Percentiles rank a stretch among this genome's conserved stretches.
phyloP scores from a whole-genome alignment of 2,329 filamentous ascomycete species.

The Apiospora sp. region DNA sequence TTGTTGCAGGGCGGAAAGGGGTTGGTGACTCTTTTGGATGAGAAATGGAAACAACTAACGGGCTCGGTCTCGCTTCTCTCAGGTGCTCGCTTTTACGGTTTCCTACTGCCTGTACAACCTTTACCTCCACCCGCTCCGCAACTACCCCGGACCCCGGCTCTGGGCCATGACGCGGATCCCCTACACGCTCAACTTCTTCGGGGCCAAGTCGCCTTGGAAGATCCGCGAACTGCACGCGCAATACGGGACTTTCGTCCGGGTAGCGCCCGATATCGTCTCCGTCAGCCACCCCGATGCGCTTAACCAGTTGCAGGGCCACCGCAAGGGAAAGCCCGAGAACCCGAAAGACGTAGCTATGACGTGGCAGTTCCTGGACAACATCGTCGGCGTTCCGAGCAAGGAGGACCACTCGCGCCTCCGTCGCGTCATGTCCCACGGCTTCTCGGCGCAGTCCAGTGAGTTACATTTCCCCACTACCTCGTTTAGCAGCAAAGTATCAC shows the following conservation, averaged over 20 bases:
- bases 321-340: slow-evolving; percentile 35
- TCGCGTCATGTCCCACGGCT: slow-evolving; percentile 30
- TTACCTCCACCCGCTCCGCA: slow-evolving; percentile 25
- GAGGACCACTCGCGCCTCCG: slow-evolving; percentile 31
- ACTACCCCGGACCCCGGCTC: slow-evolving; percentile 25
- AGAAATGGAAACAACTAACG: background rate
- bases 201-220: background rate
- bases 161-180: slow-evolving; percentile 25
- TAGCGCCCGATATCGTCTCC: slow-evolving; percentile 37
- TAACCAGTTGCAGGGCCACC: slow-evolving; percentile 41
- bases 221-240: slow-evolving; percentile 18
- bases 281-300: slow-evolving; percentile 45
- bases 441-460: slow-evolving; percentile 29
- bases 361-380: slow-evolving; percentile 34
- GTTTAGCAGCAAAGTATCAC: too few species aligned
- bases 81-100: background rate
- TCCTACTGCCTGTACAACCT: slow-evolving; percentile 24
- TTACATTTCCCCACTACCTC: background rate
- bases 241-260: slow-evolving; percentile 26
- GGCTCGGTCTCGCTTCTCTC: background rate
- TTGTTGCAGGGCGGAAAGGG: too few species aligned
- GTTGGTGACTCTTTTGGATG: too few species aligned
- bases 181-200: background rate
- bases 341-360: slow-evolving; percentile 38
- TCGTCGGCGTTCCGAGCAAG: slow-evolving; percentile 38